Base-by-base conservation (phyloP, 176 grass and related monocot genomes). In the Saccharum spontaneum region DNA sequence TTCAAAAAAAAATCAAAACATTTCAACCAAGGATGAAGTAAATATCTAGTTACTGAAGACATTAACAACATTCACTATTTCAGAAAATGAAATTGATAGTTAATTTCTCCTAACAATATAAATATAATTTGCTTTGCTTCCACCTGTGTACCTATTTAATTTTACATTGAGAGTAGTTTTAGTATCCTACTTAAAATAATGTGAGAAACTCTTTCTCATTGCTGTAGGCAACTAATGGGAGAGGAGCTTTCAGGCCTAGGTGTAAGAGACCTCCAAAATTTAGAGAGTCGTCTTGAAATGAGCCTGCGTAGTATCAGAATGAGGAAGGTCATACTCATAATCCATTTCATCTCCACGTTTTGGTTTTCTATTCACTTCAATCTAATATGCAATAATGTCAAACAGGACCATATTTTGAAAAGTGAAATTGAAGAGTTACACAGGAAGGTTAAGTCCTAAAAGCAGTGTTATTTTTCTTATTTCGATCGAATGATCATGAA, bases 191-290 rank as follows among this genome's bases (percentile, higher is more conserved):
- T 4, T 33, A n/a, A 71, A 48, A 65, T 36, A 33, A 14, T 37
- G 7, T 48, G 61, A 80, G 14, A 17, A 83, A 80, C 62, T 77
- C 18, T 40, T 74, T 85, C 75, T 39, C 76, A 69, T 75, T 41
- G 22, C 26, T 79, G 62, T 33, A 97, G 95, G 88, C 92, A 94
- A 59, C 73, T 94, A 78, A 92, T 91, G 81, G 92, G 92, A 66
- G 86, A 92, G 88, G 86, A 92, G 72, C 89, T 94, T 77, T 97
- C 92, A 48, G 82, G 90, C 46, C 73, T 94, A 84, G 67, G 55
- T 72, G 70, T 85, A 30, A 83, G 44, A 79, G 86, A 93, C 73
- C 83, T 94, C 67, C 92, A 91, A 75, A 52, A 75, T 63, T 46
- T 94, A 68, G 95, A 94, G 73, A 92, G 81, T 70, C 84, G 72